These are phyloP conservation scores for Trichoderma lentiforme DNA, from an alignment of 2,329 filamentous ascomycete species.

Conservation along the genomic window DNA sequence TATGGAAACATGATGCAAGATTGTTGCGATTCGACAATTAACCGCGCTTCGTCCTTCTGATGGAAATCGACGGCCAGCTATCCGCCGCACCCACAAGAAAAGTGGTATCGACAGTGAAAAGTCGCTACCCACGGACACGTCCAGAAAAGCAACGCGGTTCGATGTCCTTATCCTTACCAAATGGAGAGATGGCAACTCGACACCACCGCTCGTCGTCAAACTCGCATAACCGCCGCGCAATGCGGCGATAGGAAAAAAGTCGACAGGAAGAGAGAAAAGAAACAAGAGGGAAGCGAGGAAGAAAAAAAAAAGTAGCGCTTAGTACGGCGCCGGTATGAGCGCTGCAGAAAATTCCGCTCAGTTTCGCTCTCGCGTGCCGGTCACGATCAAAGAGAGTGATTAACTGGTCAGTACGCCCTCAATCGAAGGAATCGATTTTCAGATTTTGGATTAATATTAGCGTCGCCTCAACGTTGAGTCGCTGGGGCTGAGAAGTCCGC, in stretches of 20 bases:
- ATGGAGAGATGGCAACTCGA: not conserved
- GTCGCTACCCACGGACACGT: not conserved
- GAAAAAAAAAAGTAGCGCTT: not conserved
- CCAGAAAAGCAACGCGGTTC: not conserved
- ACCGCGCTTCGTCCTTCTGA: conserved; percentile 11
- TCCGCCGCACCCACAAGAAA: not conserved
- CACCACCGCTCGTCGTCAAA: conserved; percentile 8
- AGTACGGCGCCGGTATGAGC: not conserved
- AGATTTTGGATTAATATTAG: conserved; percentile 9
- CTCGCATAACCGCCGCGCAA: conserved; percentile 11
- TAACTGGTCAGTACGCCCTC: not conserved
- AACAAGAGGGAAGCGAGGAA: not conserved
- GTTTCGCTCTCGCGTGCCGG: not conserved
- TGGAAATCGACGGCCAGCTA: conserved; percentile 17
- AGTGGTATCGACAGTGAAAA: not conserved
- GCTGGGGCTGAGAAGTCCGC: conserved; percentile 3
- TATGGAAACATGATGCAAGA: conserved; percentile 34
- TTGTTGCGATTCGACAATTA: not conserved
- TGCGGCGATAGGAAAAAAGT: not conserved
- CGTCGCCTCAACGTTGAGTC: conserved; percentile 12
- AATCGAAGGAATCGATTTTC: not conserved
- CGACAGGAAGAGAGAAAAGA: not conserved
- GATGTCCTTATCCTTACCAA: not conserved
- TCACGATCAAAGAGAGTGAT: not conserved
- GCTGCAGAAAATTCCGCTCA: not conserved